Percentiles rank a stretch among this genome's conserved stretches.
Conservation (phyloP, 192 early-diverging fungal species). For the Coemansia sp. region DNA sequence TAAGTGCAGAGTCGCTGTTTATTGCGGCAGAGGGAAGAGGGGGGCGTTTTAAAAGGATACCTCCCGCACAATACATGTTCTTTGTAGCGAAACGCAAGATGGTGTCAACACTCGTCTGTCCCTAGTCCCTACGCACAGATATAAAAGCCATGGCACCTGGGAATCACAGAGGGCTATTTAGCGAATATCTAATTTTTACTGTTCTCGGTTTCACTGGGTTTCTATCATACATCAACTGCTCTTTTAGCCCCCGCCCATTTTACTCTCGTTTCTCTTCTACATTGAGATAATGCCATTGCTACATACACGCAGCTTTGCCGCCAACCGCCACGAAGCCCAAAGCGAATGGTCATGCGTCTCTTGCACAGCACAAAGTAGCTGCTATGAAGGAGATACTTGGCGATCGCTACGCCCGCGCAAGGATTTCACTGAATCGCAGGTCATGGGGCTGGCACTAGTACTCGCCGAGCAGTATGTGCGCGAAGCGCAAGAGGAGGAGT, state of each 20-base stretch:
- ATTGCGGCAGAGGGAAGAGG: background rate
- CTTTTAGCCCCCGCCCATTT: background rate
- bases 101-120: background rate
- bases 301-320: background rate
- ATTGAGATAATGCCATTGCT: background rate
- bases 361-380: conserved; percentile 9
- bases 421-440: conserved; percentile 22
- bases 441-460: conserved; percentile 22
- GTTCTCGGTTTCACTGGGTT: background rate
- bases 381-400: conserved; percentile 8
- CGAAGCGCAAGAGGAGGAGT: background rate
- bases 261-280: background rate
- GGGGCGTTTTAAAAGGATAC: background rate
- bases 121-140: background rate
- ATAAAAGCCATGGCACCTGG: background rate
- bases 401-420: background rate
- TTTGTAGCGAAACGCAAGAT: conserved; percentile 1
- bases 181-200: background rate
- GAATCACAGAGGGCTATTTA: background rate
- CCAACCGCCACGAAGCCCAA: background rate
- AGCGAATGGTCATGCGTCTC: conserved; percentile 13
- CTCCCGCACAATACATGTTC: background rate
- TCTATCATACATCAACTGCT: background rate
- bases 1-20: background rate
- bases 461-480: conserved; percentile 35